A percentile compares a stretch with the other conserved stretches of the same genome.
Conservation (phyloP, 208 protist genomes). For the Leishmania braziliensis region DNA sequence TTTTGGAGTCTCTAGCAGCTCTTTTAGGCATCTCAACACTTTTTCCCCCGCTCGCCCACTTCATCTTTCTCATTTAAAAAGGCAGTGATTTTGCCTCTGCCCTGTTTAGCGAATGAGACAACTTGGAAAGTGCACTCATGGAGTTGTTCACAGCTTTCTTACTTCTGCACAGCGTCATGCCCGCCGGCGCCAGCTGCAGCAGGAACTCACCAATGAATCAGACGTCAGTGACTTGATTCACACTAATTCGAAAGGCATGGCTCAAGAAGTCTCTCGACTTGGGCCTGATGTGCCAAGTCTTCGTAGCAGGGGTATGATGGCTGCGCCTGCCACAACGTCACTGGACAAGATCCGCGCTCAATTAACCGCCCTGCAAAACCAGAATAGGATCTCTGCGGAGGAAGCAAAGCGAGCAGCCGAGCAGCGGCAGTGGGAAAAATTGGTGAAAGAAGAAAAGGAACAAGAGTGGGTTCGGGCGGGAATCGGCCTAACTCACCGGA, state of each 20-base stretch:
- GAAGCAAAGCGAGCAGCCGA: slow-evolving; percentile 10
- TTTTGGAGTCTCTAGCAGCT: not conserved
- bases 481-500: not conserved
- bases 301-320: slow-evolving; percentile 32
- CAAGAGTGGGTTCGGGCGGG: not conserved
- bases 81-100: not conserved
- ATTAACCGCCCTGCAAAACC: slow-evolving; percentile 31
- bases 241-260: not conserved
- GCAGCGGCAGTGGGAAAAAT: slow-evolving; percentile 19
- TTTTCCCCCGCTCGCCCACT: not conserved
- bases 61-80: not conserved
- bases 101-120: not conserved
- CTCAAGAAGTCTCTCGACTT: not conserved
- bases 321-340: slow-evolving; percentile 54
- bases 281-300: slow-evolving; percentile 25
- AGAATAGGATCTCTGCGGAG: slow-evolving; percentile 20
- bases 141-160: not conserved
- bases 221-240: not conserved
- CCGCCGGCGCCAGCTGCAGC: slow-evolving; percentile 16
- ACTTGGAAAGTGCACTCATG: not conserved
- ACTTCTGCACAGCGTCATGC: slow-evolving; percentile 17
- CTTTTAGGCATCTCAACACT: not conserved
- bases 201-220: not conserved
- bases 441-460: slow-evolving; percentile 8
- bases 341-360: slow-evolving; percentile 70